Evolutionary conservation across 176 grass and related monocot genomes (phyloP).

Genomic region (bread wheat (Triticum aestivum)): IWGSC_CS_RefSeq_v2.1 NC_057801.1:665874640-665875139

Average conservation of each 20-base stretch:
- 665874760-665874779: constrained; percentile 48
- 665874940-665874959: background rate
- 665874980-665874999: background rate
- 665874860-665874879: constrained; percentile 85
- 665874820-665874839: constrained; percentile 37
- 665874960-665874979: constrained; percentile 20
- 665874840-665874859: constrained; percentile 69
- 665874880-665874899: constrained; percentile 65
- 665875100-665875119: background rate
- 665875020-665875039: constrained; percentile 3
- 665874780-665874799: constrained; percentile 39
- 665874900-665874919: constrained; percentile 72
- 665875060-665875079: background rate
- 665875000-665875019: background rate
- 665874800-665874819: constrained; percentile 13
- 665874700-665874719: background rate
- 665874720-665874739: background rate
- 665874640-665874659: background rate
- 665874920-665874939: background rate
- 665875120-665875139: background rate
- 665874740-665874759: constrained; percentile 14
- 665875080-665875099: background rate
- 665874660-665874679: background rate
- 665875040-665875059: background rate
- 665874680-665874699: constrained; percentile 14